phyloP scores from a whole-genome alignment of 352 stramenopile genomes.

The Globisporangium emineosum region DNA sequence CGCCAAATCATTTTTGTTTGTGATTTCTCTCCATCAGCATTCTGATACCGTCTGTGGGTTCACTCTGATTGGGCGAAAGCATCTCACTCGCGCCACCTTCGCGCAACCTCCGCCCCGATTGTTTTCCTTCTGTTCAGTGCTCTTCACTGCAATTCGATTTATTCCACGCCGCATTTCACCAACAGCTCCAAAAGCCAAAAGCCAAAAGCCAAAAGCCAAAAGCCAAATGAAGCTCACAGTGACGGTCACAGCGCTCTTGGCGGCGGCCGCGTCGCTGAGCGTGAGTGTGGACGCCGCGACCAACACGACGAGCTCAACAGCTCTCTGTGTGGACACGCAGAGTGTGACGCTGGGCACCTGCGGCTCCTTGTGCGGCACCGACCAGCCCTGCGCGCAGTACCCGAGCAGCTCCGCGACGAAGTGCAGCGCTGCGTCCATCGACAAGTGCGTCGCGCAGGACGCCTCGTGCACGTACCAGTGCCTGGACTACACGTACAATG shows the following conservation, averaged over 20 bases:
- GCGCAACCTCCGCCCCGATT: conserved; percentile 1
- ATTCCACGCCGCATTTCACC: neutral
- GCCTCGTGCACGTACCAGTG: conserved; percentile 68
- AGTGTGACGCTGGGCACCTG: conserved; percentile 48
- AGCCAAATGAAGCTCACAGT: conserved; percentile 3
- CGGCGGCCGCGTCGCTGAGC: neutral
- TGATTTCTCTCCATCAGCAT: neutral
- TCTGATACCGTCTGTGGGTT: neutral
- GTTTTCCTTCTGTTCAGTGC: conserved; percentile 10
- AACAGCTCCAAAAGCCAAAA: neutral
- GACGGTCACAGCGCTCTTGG: neutral
- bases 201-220: too few relatives aligned
- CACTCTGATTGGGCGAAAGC: conserved; percentile 2
- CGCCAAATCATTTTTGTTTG: conserved; percentile 2
- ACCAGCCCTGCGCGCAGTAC: conserved; percentile 69
- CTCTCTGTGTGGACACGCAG: conserved; percentile 44
- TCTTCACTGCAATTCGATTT: conserved; percentile 3
- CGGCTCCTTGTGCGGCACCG: conserved; percentile 27
- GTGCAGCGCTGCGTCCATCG: conserved; percentile 48
- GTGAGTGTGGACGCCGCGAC: neutral
- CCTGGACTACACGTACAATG: conserved; percentile 48
- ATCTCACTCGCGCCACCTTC: conserved; percentile 6
- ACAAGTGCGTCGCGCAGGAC: conserved; percentile 44
- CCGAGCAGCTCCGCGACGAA: conserved; percentile 20
- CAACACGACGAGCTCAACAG: conserved; percentile 14